Evolutionary conservation across 768 basidiomycete species (phyloP), one percentile per base, ranked within the genome.

Genomic region (Pholiota conissans): DNA sequence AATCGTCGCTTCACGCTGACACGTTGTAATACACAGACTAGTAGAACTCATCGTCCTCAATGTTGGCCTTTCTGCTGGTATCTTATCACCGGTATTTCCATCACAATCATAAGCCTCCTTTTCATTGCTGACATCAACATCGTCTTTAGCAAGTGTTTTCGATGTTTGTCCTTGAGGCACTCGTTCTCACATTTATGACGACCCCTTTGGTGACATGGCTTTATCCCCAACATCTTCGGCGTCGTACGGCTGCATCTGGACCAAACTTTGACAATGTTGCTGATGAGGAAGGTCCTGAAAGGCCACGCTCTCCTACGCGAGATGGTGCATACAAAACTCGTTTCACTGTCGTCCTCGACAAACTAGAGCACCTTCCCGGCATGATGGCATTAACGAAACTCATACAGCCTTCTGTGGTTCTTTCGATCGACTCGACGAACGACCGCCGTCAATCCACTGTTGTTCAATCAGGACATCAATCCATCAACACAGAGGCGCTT

Each of bases 1-100:
- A 7, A 30, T 37, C n/a, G n/a, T n/a, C n/a, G n/a, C n/a, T n/a
- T n/a, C n/a, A n/a, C n/a, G n/a, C n/a, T n/a, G n/a, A n/a, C n/a
- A n/a, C n/a, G n/a, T 26, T 53, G 51, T 16, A 10, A 9, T 14
- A 10, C 49, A 30, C 49, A 91, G 90, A 22, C 79, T 97, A 4
- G 90, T 98, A 9, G 95, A 97, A 67, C 79, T 98, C 16, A 97
- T 98, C 64, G 95, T 98, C 3, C 85, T 98, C 60, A 99, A 98
- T 65, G 91, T 98, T 60, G 95, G 96, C 3, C 77, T 96, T 2
- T 76, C 81, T 2, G 93, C 91, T 3, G 84, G 85, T 0, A 94
- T 96, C 50, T 77, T 98, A 22, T 81, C 86, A 0, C 79, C 65
- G 56, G 83, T 82, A 58, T 48, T 70, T 56, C n/a, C n/a, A n/a